A percentile compares a stretch with the other conserved stretches of the same genome.
phyloP scores from a whole-genome alignment of 371 early-diverging fungal genomes.

The Mortierella sp. region DNA sequence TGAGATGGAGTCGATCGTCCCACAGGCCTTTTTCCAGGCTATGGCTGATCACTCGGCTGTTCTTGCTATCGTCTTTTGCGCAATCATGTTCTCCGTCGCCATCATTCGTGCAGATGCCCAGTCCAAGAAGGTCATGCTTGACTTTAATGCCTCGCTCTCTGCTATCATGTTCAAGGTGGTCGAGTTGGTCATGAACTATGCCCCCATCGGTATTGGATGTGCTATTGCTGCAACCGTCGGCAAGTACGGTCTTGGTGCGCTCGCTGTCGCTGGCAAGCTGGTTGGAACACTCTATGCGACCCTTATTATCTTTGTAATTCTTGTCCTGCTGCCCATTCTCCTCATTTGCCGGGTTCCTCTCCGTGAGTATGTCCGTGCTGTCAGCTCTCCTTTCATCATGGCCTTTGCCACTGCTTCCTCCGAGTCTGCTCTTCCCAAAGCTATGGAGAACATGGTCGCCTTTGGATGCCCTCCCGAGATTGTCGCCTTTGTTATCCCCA shows the following conservation, averaged over 20 bases:
- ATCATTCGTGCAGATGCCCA: constrained; percentile 64
- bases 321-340: constrained; percentile 75
- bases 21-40: constrained; percentile 64
- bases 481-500: constrained; percentile 80
- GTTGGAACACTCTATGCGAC: constrained; percentile 76
- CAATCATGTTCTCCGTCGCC: constrained; percentile 76
- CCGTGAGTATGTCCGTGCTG: constrained; percentile 62
- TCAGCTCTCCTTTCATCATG: constrained; percentile 75
- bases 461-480: constrained; percentile 81
- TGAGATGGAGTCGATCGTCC: constrained; percentile 64
- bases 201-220: constrained; percentile 79
- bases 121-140: constrained; percentile 66
- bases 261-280: constrained; percentile 74
- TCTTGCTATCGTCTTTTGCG: constrained; percentile 75
- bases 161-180: constrained; percentile 80
- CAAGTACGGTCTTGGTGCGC: constrained; percentile 70
- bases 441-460: constrained; percentile 76
- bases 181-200: constrained; percentile 76
- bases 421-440: constrained; percentile 82
- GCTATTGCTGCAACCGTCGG: constrained; percentile 77
- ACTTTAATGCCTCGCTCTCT: constrained; percentile 66
- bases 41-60: constrained; percentile 64
- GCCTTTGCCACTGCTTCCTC: constrained; percentile 90
- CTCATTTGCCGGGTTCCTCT: constrained; percentile 67
- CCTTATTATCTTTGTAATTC: constrained; percentile 65